Conservation (phyloP, 108 stramenopile species). For the Pseudonitzschia pungens region DNA sequence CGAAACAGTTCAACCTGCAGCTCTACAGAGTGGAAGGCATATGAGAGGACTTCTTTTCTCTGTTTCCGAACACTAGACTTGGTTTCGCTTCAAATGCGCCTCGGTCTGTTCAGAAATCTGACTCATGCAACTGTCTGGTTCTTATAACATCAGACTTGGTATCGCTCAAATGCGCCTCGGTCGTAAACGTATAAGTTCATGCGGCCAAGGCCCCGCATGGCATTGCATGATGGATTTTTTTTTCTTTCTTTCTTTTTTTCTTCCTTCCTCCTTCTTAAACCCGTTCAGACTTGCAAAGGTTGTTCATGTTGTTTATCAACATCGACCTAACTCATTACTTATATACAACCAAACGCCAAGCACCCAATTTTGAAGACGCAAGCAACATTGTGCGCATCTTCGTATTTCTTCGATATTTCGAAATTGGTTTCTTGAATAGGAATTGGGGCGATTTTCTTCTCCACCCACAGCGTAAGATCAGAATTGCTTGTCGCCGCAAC, state of each 20-base stretch:
- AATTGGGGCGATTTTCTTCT: not conserved
- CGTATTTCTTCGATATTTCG: not conserved
- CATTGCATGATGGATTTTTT: not conserved
- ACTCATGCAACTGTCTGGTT: no score
- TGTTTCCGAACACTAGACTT: no score
- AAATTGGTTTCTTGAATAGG: not conserved
- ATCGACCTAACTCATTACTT: not conserved
- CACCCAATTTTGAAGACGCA: constrained; percentile 2
- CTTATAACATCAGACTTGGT: no score
- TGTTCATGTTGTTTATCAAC: not conserved
- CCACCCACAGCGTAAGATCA: not conserved
- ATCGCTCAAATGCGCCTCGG: not conserved
- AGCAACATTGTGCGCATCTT: constrained; percentile 7
- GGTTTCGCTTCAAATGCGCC: no score
- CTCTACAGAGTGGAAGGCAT: no score
- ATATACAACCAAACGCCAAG: not conserved
- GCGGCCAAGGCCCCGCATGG: not conserved
- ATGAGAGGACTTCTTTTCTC: no score
- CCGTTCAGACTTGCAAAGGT: no score
- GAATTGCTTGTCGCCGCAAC: not conserved
- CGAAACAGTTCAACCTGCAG: no score
- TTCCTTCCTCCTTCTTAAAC: not conserved
- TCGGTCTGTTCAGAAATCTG: no score
- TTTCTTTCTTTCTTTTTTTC: not conserved
- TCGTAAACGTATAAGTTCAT: not conserved